Conservation (phyloP, 2,329 filamentous ascomycete species). For the Sphaerulina vaccinii region DNA sequence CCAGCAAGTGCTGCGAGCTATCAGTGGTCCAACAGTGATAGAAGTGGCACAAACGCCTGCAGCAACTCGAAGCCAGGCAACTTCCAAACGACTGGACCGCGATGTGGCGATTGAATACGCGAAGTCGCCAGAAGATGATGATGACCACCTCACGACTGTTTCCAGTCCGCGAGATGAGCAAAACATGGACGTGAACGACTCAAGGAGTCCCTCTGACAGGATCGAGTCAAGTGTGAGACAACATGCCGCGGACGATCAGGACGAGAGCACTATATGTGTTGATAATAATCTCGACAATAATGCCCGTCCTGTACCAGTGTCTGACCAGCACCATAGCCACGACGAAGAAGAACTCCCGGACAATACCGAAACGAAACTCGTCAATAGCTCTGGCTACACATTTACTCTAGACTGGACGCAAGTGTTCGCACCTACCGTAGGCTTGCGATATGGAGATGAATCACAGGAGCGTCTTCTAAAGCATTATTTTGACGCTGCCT, state of each 20-base stretch:
- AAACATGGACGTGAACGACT: not conserved
- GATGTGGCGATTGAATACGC: not conserved
- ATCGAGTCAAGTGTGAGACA: not conserved
- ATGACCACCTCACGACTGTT: not conserved
- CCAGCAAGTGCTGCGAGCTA: slow-evolving; percentile 3
- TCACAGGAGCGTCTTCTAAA: not conserved
- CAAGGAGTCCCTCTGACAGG: not conserved
- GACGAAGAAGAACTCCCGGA: not conserved
- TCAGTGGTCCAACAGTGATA: not conserved
- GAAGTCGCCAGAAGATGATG: not conserved
- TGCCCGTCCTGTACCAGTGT: not conserved
- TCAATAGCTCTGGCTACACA: not conserved
- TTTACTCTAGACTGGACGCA: not conserved
- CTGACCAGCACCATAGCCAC: not conserved
- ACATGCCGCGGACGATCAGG: not conserved
- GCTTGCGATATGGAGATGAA: not conserved
- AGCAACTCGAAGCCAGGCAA: not conserved
- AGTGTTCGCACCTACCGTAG: not conserved
- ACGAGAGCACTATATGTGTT: not conserved
- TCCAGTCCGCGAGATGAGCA: not conserved
- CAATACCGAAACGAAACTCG: not conserved
- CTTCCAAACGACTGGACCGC: not conserved
- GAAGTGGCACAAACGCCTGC: not conserved
- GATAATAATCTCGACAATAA: not conserved
- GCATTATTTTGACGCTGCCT: slow-evolving; percentile 15